Evolutionary conservation across 73 alveolate genomes (phyloP).

Genomic region (Breviolum minutum): DNA sequence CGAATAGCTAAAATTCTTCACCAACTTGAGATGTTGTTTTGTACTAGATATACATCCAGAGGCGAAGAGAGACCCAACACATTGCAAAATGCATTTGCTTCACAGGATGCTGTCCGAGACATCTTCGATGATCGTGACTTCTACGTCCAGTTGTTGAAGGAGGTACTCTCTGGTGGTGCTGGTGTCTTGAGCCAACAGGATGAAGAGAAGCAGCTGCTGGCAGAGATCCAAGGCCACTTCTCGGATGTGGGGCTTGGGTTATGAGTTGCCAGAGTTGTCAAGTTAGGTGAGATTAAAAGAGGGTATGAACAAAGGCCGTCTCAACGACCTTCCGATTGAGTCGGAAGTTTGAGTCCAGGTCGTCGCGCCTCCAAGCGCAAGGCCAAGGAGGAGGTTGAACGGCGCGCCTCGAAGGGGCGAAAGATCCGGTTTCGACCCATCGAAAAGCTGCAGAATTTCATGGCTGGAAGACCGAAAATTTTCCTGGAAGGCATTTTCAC

Average conservation of each 20-base stretch:
- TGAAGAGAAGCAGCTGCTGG: constrained; percentile 53
- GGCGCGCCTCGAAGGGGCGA: constrained; percentile 98
- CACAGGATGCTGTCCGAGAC: constrained; percentile 17
- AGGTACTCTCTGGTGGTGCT: constrained; percentile 51
- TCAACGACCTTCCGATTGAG: background rate
- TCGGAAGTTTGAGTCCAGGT: background rate
- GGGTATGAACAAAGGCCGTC: background rate
- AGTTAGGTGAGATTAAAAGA: no score
- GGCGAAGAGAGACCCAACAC: background rate
- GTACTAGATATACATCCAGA: no score
- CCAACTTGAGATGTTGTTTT: background rate
- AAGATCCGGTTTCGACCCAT: constrained; percentile 98
- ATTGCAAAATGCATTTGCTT: background rate
- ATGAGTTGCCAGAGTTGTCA: background rate
- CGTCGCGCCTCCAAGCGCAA: constrained; percentile 77
- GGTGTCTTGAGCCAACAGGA: constrained; percentile 59
- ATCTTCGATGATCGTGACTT: constrained; percentile 84
- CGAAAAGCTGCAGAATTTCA: constrained; percentile 98
- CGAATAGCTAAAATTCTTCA: no score
- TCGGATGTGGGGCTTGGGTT: background rate
- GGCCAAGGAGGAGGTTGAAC: constrained; percentile 97
- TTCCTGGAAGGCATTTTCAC: background rate
- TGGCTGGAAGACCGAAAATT: constrained; percentile 93
- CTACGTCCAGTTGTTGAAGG: constrained; percentile 89
- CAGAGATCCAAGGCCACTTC: constrained; percentile 43